Evolutionary conservation across 768 basidiomycete species (phyloP), one percentile per base, ranked within the genome.

Genomic region (Kwoniella europaea): DNA sequence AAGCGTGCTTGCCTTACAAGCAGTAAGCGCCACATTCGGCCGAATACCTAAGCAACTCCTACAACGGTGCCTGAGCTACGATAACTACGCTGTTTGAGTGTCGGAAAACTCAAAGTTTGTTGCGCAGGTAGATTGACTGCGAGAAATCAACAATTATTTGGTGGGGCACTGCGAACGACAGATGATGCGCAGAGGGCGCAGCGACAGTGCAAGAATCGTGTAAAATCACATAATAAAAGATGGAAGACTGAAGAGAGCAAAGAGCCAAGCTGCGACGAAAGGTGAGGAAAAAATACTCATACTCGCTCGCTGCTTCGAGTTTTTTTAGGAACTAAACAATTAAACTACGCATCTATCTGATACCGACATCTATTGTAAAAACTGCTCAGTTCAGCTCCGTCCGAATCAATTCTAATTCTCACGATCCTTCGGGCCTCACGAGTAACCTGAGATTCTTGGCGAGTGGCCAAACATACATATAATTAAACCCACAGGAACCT

Each of bases 21-120:
- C 15, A n/a, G n/a, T 58, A 58, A 58, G 57, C 57, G 57, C 57
- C 57, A 16, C 27, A 15, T 13, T 58, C 57, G 57, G 57, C 57
- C 57, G 57, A 58, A 58, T 24, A 56, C 55, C n/a, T 56, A 6
- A 1, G 1, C 35, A 7, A 0, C 35, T 35, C 35, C 6, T 1
- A 35, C 0, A 0, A 50, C 46, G 13, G 46, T 50, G 46, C 46
- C 46, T 50, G 46, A 50, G 46, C 46, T 50, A 50, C 46, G 46
- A 35, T 35, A 35, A 35, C 35, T 35, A 35, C 35, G 35, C 35
- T 35, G 35, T 29, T 29, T 6, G 5, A 29, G 4, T 29, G 3
- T 9, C 35, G 35, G 35, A 35, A 35, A 35, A 50, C 18, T 16
- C 46, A 50, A 50, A 50, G 46, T 50, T 50, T 50, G 46, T 50